Base-by-base conservation (phyloP, 2,329 filamentous ascomycete species). In the Colletotrichum sp. region DNA sequence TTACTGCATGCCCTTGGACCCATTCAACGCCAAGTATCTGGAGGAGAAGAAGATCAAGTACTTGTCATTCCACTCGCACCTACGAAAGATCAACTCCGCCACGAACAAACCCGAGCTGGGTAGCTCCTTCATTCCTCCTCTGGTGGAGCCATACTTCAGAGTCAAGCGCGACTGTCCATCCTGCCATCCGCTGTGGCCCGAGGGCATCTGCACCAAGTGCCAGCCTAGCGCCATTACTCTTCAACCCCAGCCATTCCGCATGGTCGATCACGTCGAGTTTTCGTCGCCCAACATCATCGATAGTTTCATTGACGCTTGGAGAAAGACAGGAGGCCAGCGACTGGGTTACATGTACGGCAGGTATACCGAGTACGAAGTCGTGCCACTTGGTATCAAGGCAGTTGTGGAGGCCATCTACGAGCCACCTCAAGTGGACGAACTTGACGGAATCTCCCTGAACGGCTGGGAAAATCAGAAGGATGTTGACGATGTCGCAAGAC, bases 31-130 rank as follows among this genome's bases (percentile, higher is more conserved):
- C n/a, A 93, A 93, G 72, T 98, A 98, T 81, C 90, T 99, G 21
- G 92, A 92, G 34, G 96, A 99, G 80, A 98, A 96, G 89, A 98
- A 98, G 90, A 98, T 99, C 90, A 99, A 99, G 85, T 98, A 99
- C 85, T 90, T 97, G 32, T 99, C 97, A 1, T 98, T 99, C 86
- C 97, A 99, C 85, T 94, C 96, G 6, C 93, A 99, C 83, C 90
- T 99, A 61, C 93, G 96, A 79, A 99, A 99, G 84, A 93, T 98
- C 85, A 99, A 99, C 86, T 93, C 96, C 16, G 94, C 95, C 16
- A 99, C 98, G 78, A 99, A 99, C 87, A 98, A 98, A 84, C 95
- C 96, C 36, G 96, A 99, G 85, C 91, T 95, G 2, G 96, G 95
- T 74, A 96, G 93, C 84, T 99, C 97, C 8, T 99, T 97, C 83